Percentiles rank a stretch among this genome's conserved stretches.
These are phyloP conservation scores for Prototheca cutis DNA, from an alignment of 163 green algal species.

Conservation along the genomic window DNA sequence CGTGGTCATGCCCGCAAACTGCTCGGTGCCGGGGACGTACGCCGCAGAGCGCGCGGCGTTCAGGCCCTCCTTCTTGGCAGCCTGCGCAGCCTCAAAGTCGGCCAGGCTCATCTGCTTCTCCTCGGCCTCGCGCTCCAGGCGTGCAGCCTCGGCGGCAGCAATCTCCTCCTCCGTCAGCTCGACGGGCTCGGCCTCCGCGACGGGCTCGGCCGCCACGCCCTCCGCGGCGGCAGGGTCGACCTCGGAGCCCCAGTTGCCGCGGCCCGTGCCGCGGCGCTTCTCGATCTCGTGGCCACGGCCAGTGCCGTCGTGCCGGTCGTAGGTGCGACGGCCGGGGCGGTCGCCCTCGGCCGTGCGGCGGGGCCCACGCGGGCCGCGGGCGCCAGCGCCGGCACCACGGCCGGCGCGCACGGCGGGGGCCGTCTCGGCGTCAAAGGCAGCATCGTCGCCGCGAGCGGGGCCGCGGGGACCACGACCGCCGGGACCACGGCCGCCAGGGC, in stretches of 20 bases:
- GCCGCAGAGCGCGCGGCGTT: constrained; percentile 44
- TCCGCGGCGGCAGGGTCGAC: constrained; percentile 35
- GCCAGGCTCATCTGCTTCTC: constrained; percentile 58
- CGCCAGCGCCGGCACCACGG: not conserved
- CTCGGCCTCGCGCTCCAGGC: constrained; percentile 10
- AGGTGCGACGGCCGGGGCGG: constrained; percentile 46
- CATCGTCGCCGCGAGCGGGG: not conserved
- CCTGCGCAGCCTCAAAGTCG: constrained; percentile 67
- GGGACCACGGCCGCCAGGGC: too few relatives aligned
- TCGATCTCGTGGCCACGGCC: constrained; percentile 70
- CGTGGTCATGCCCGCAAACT: constrained; percentile 64
- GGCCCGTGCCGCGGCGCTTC: constrained; percentile 70
- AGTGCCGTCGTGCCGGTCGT: constrained; percentile 75
- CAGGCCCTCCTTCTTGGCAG: constrained; percentile 61
- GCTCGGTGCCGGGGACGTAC: constrained; percentile 38
- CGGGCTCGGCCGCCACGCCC: constrained; percentile 1
- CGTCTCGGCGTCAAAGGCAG: constrained; percentile 8
- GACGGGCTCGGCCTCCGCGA: not conserved
- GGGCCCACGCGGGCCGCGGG: constrained; percentile 1
- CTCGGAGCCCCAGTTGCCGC: constrained; percentile 80
- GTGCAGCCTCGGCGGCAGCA: constrained; percentile 4
- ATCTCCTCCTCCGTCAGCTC: constrained; percentile 15
- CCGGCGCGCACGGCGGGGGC: not conserved
- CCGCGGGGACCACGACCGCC: constrained; percentile 7
- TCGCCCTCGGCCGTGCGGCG: constrained; percentile 20